phyloP scores from a whole-genome alignment of 2,329 filamentous ascomycete genomes.

The Beauveria caledonica region DNA sequence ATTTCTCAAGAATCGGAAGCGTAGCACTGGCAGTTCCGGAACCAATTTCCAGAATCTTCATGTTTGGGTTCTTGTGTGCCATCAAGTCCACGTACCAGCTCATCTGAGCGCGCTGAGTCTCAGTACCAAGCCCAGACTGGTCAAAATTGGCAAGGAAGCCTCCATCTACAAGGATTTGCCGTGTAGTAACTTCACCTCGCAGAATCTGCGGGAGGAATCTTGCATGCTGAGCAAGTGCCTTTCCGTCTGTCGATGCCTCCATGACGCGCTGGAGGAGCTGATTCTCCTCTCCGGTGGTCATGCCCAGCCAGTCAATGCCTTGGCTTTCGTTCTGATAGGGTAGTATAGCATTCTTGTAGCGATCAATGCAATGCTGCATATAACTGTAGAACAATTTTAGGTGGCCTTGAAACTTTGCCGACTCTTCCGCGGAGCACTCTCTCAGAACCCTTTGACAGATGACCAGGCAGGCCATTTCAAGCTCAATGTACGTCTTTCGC shows the following conservation, averaged over 20 bases:
- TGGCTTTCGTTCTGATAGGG: background rate
- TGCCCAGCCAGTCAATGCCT: background rate
- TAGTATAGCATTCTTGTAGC: background rate
- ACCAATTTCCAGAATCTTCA: background rate
- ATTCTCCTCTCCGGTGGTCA: background rate
- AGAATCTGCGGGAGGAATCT: background rate
- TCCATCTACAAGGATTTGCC: background rate
- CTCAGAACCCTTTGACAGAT: background rate
- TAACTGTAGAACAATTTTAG: background rate
- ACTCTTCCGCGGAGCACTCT: background rate
- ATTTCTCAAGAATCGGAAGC: background rate
- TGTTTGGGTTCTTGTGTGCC: background rate
- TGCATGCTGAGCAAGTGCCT: background rate
- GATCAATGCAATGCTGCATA: background rate
- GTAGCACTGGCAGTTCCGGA: background rate
- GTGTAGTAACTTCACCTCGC: background rate
- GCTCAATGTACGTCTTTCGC: background rate
- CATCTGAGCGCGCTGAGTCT: background rate
- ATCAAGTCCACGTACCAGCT: background rate
- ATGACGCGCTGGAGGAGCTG: background rate
- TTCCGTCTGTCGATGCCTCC: background rate
- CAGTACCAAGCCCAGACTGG: background rate
- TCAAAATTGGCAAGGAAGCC: background rate
- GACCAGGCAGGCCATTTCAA: background rate
- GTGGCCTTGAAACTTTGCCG: background rate